Conservation (phyloP, 768 basidiomycete species). For the Podaxis sp. region DNA sequence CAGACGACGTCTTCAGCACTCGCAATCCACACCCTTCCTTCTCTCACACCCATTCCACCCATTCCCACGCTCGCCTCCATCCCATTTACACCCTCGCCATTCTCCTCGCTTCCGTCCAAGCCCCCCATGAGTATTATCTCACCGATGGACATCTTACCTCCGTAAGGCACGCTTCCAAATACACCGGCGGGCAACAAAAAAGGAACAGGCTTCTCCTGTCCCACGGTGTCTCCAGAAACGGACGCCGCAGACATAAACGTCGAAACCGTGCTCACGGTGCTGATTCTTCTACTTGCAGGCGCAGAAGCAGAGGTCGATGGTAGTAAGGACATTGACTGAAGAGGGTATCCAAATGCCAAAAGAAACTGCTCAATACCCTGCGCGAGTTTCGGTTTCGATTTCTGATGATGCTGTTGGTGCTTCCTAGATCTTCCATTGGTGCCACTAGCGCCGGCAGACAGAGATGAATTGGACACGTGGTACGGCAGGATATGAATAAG, state of each 20-base stretch:
- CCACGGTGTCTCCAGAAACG: background rate
- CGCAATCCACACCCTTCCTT: slow-evolving; percentile 27
- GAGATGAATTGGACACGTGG: background rate
- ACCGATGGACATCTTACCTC: slow-evolving; percentile 26
- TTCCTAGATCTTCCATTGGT: background rate
- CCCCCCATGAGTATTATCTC: slow-evolving; percentile 23
- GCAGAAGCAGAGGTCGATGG: slow-evolving; percentile 8
- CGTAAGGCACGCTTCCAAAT: slow-evolving; percentile 12
- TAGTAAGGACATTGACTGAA: slow-evolving; percentile 6
- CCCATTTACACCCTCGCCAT: background rate
- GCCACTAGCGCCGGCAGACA: background rate
- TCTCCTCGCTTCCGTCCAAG: background rate
- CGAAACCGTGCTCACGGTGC: background rate
- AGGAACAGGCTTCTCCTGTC: slow-evolving; percentile 19
- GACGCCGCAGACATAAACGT: background rate
- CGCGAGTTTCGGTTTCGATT: slow-evolving; percentile 31
- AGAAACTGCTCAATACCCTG: slow-evolving; percentile 40
- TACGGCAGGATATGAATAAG: slow-evolving; percentile 27
- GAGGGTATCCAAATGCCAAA: slow-evolving; percentile 33
- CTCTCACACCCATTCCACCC: background rate
- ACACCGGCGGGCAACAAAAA: slow-evolving; percentile 25
- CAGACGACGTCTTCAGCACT: slow-evolving; percentile 20
- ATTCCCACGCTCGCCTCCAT: background rate
- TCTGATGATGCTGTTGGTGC: slow-evolving; percentile 5
- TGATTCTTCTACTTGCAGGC: slow-evolving; percentile 3